Base-by-base conservation (phyloP, 331 rosid genomes). In the Acacia concinna region DNA sequence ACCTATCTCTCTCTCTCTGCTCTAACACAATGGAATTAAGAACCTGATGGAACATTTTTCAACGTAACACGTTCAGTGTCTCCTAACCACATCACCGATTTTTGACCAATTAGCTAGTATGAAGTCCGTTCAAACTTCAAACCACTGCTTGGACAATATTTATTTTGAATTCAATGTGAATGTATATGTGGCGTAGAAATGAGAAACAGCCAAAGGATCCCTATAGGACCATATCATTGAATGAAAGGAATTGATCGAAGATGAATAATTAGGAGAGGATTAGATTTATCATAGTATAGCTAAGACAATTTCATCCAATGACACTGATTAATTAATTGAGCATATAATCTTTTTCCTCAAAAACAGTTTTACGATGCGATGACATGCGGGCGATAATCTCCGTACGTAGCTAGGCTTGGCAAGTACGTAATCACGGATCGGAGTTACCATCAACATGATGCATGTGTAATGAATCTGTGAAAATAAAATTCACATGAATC, bases 71-170 rank as follows among this genome's bases (percentile, higher is more conserved):
- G 62, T 69, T 32, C 14, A 43, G 11, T 73, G 78, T 54, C 68
- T 25, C 17, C 35, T n/a, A 25, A 23, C 56, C 9, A 6, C 20
- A 51, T 54, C 35, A 51, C 25, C 23, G 5, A 21, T 23, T 73
- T 44, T 60, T 43, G 40, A 79, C 62, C 37, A 79, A 71, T 25
- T n/a, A n/a, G n/a, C n/a, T n/a, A n/a, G n/a, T n/a, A n/a, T n/a
- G n/a, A n/a, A n/a, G n/a, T n/a, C n/a, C n/a, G n/a, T n/a, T n/a
- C n/a, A n/a, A n/a, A n/a, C n/a, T n/a, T n/a, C 30, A 18, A 66
- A 9, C 21, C 30, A 54, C 27, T n/a, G 27, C 3, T 54, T 8
- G 30, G 62, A 21, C 2, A n/a, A 0, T 9, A 3, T 54, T 52
- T n/a, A 52, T n/a, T 21, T 54, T 8, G 30, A 54, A 54, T 9